phyloP scores from a whole-genome alignment of 1,284 basidiomycete species.

The Pholiota adiposa region DNA sequence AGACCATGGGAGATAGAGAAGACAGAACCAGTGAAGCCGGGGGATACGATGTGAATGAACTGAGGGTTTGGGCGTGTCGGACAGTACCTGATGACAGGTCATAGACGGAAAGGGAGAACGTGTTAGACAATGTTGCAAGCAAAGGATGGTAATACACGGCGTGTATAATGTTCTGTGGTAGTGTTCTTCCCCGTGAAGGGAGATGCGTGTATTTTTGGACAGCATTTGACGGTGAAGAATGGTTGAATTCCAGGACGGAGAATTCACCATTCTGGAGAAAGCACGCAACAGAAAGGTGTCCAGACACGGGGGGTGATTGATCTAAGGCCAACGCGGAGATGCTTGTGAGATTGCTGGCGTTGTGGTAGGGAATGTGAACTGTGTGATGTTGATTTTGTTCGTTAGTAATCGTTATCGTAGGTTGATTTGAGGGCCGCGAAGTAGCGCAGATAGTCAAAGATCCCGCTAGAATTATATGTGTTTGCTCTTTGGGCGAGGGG shows the following conservation, averaged over 20 bases:
- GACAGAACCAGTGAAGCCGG: conserved; percentile 75
- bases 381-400: conserved; percentile 31
- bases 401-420: conserved; percentile 30
- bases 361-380: conserved; percentile 30
- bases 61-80: conserved; percentile 63
- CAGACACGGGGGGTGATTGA: conserved; percentile 60
- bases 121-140: conserved; percentile 67
- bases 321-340: conserved; percentile 71
- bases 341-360: conserved; percentile 33
- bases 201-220: conserved; percentile 53
- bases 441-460: conserved; percentile 45
- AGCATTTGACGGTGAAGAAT: conserved; percentile 40
- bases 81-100: conserved; percentile 57
- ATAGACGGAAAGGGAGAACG: conserved; percentile 71
- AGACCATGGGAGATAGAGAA: conserved; percentile 54
- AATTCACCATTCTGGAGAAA: conserved; percentile 76
- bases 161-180: conserved; percentile 55
- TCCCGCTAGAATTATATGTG: conserved; percentile 46
- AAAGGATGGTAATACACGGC: conserved; percentile 79
- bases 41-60: conserved; percentile 74
- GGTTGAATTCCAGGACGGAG: conserved; percentile 55
- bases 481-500: conserved; percentile 20
- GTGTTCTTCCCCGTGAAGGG: conserved; percentile 42
- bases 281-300: conserved; percentile 51
- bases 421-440: conserved; percentile 29